Base-by-base conservation (phyloP, 192 early-diverging fungal genomes). In the Pilobolus umbonatus region DNA sequence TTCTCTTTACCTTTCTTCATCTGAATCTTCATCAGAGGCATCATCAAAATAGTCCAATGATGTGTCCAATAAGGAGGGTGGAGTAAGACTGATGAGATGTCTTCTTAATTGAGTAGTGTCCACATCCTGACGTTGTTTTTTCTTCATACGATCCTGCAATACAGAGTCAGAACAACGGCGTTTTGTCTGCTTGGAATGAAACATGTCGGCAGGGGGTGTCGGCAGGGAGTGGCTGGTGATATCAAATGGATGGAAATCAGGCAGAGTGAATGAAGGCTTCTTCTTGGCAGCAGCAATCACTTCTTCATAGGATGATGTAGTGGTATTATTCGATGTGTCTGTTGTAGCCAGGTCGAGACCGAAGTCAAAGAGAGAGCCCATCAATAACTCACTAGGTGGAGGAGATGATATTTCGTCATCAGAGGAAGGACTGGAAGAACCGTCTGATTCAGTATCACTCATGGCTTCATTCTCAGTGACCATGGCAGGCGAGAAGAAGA, bases 401-500 rank as follows among this genome's bases (percentile, higher is more conserved):
- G 61, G 53, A 32, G 55, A 22, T 5, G 11, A 36, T 31, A 21
- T 12, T 34, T 64, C 51, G 35, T 26, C 32, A 42, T 35, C 29
- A 28, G 43, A 44, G 40, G 48, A 54, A 5, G 26, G 10, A 15
- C 26, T 15, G 26, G 35, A 65, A 22, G 42, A 47, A 34, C 34
- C 29, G n/a, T 31, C 30, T 4, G 29, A 30, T 35, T 64, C 25
- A 21, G 61, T 31, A 31, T 40, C 44, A 31, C 34, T 35, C 29
- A 51, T 34, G 10, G 19, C 39, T 14, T 40, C n/a, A 40, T 49
- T 47, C 0, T 36, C 38, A 5, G 26, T 24, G 19, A 28, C 44
- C 57, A 61, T 56, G 7, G 68, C 56, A 5, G 68, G 61, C 0
- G 68, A 69, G 29, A 69, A 62, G 21, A 69, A 69, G 4, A 69